Conservation (phyloP, 176 grass and related monocot genomes). For the Musa troglodytarum region DNA sequence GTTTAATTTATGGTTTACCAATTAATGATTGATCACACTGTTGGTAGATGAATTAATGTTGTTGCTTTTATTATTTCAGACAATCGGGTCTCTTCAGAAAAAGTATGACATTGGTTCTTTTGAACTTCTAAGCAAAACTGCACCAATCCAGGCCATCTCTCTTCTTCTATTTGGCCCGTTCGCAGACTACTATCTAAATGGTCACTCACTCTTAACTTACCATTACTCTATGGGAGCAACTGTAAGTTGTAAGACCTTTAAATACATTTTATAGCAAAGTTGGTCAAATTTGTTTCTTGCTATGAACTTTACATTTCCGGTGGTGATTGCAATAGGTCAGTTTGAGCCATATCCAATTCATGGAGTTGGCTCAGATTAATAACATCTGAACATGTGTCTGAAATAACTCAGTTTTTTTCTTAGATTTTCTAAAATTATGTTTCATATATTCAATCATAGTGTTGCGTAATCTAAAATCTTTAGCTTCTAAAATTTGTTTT, state of each 20-base stretch:
- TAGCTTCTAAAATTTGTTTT: too few relatives aligned
- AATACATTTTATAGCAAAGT: not conserved
- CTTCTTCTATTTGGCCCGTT: constrained; percentile 3
- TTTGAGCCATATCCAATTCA: not conserved
- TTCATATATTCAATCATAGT: too few relatives aligned
- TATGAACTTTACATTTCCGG: not conserved
- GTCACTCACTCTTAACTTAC: not conserved
- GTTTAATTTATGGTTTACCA: too few relatives aligned
- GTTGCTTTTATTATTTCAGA: not conserved
- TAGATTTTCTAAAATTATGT: too few relatives aligned
- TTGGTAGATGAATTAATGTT: not conserved
- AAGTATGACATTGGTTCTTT: constrained; percentile 19
- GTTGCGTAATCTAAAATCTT: too few relatives aligned
- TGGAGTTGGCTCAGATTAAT: not conserved
- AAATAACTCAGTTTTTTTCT: too few relatives aligned
- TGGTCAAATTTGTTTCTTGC: not conserved
- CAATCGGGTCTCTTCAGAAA: constrained; percentile 15
- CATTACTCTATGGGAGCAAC: constrained; percentile 1
- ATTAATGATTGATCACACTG: not conserved
- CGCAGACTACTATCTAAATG: constrained; percentile 15
- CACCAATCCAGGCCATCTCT: constrained; percentile 15
- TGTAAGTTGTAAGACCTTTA: constrained; percentile 1
- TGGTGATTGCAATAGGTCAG: not conserved
- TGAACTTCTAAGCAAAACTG: constrained; percentile 19
- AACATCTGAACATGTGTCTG: not conserved